These are phyloP conservation scores for Cladosporium halotolerans DNA, from an alignment of 2,329 filamentous ascomycete species.

Conservation along the genomic window DNA sequence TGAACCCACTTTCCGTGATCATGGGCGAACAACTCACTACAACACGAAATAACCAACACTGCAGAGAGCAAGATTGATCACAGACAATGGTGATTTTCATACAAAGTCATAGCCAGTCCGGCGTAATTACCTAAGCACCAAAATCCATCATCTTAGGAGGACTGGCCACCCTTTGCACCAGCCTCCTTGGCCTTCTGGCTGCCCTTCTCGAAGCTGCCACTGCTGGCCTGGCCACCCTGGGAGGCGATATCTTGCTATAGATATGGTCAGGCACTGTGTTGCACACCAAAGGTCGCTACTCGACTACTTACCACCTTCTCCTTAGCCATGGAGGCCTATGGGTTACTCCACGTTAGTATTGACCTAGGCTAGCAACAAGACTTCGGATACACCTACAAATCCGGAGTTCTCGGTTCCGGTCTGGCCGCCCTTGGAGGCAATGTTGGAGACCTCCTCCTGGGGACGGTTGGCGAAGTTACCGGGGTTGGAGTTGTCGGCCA, in stretches of 20 bases:
- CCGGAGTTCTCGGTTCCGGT: conserved; percentile 21
- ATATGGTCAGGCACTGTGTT: neutral
- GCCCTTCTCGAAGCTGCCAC: conserved; percentile 15
- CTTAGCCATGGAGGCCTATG: conserved; percentile 7
- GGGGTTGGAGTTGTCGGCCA: conserved; percentile 36
- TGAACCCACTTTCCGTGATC: too few relatives aligned
- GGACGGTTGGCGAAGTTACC: conserved; percentile 49
- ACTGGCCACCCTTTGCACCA: conserved; percentile 16
- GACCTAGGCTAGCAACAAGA: too few relatives aligned
- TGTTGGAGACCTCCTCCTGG: conserved; percentile 43
- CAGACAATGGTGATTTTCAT: neutral
- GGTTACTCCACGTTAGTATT: neutral
- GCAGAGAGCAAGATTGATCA: neutral
- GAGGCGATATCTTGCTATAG: conserved; percentile 36
- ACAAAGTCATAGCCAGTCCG: conserved; percentile 8
- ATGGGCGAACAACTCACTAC: too few relatives aligned
- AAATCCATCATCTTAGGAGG: neutral
- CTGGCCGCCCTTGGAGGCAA: conserved; percentile 45
- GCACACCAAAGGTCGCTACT: neutral
- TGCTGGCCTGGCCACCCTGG: conserved; percentile 42
- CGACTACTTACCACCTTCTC: conserved; percentile 2
- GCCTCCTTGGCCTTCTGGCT: conserved; percentile 17
- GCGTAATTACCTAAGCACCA: conserved; percentile 10
- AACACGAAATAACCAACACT: too few relatives aligned
- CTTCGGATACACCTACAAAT: neutral